Evolutionary conservation across 495 filamentous ascomycete genomes (phyloP).

Genomic region (Hypoxylon cercidicola): DNA sequence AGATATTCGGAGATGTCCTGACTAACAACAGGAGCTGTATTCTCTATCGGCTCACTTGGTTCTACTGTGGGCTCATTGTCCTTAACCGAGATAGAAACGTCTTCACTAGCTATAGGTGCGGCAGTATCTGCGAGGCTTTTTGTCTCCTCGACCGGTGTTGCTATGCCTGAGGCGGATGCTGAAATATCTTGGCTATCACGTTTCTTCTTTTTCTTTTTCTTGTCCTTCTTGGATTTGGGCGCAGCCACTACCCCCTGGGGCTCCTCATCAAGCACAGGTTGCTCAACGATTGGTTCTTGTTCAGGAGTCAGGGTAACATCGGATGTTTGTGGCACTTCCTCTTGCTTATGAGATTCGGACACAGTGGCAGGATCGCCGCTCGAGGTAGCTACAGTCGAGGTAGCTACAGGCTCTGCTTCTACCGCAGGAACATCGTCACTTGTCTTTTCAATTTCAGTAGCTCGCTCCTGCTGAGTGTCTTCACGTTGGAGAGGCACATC

Average conservation of each 20-base stretch:
- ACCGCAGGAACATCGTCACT: conserved; percentile 12
- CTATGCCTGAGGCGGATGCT: conserved; percentile 10
- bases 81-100: background rate
- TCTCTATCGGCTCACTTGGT: conserved; percentile 10
- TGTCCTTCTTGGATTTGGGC: conserved; percentile 47
- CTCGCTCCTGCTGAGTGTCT: conserved; percentile 18
- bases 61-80: background rate
- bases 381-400: conserved; percentile 2
- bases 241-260: conserved; percentile 9
- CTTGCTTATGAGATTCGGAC: conserved; percentile 4
- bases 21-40: conserved; percentile 9
- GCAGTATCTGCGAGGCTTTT: conserved; percentile 4
- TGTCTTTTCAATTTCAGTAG: conserved; percentile 11
- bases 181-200: conserved; percentile 25
- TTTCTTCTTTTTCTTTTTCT: conserved; percentile 46
- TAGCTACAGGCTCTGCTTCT: conserved; percentile 7
- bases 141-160: conserved; percentile 13
- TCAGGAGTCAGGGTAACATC: conserved; percentile 16
- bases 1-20: conserved; percentile 21
- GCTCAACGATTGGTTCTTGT: conserved; percentile 14
- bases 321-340: conserved; percentile 14
- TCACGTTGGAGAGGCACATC: conserved; percentile 8
- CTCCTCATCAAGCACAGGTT: conserved; percentile 20
- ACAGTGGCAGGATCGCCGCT: conserved; percentile 9
- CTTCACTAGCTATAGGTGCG: conserved; percentile 9